Evolutionary conservation across 345 rosid genomes (phyloP), one percentile per base, ranked within the genome.

Genomic region (Eucalyptus pauciflora): DNA sequence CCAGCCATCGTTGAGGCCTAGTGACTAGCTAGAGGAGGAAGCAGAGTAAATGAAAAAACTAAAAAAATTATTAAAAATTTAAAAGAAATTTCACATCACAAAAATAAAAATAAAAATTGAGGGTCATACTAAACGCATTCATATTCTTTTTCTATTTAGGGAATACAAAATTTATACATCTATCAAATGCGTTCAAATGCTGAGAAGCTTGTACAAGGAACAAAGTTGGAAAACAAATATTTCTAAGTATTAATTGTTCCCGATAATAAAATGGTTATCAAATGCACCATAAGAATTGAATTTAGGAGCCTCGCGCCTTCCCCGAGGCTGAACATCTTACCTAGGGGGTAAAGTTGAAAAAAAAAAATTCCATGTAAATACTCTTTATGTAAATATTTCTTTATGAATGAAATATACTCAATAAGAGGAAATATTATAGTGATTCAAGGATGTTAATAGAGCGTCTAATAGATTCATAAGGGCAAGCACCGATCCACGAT

Each of bases 101-200:
- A 20, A 7, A 52, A 52, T 0, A 8, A 1, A 20, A 43, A n/a
- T n/a, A 7, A 5, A 43, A 6, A 41, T 33, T 33, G 10, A 52
- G 0, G 0, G 24, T 52, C 0, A 0, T 8, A 52, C 0, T 0
- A 20, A 0, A 52, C 0, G 0, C 0, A 52, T 52, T 20, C 10
- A 20, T 52, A 3, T 52, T 49, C 50, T 52, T 0, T 52, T 52
- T 52, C 4, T 52, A 52, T 0, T 52, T 52, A 52, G 0, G 0
- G 25, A 52, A 52, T 52, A 52, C 0, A 18, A 1, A 1, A 4
- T 3, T 18, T 18, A 7, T 3, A 3, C 0, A 52, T 52, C 5
- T 52, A 52, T 10, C 10, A 20, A 18, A 52, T 52, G 58, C 2
- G 0, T 52, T 52, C 58, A 52, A 52, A 52, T 4, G 5, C 0